These are phyloP conservation scores for Quercus gilva DNA, from an alignment of 306 rosid genomes.

Conservation along the genomic window DNA sequence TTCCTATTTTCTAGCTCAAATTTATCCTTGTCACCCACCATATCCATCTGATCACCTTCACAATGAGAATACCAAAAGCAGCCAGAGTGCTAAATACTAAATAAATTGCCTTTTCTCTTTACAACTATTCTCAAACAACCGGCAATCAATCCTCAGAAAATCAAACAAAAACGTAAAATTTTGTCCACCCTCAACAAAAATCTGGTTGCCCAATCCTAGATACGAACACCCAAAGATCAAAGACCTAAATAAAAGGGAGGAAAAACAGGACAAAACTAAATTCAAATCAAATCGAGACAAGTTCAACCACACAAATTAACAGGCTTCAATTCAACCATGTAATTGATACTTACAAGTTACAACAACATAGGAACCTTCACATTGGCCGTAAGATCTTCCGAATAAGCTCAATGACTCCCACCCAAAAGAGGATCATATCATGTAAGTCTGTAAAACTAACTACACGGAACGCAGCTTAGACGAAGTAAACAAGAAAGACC, in stretches of 20 bases:
- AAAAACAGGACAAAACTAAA: neutral
- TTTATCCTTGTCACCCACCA: constrained; percentile 75
- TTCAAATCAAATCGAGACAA: constrained; percentile 16
- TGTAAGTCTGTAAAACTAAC: constrained; percentile 3
- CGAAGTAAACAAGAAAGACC: constrained; percentile 17
- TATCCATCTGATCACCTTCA: constrained; percentile 45
- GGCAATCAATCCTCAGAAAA: constrained; percentile 18
- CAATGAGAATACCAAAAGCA: constrained; percentile 23
- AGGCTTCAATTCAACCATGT: too few relatives aligned
- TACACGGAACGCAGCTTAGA: constrained; percentile 8
- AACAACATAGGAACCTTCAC: constrained; percentile 20
- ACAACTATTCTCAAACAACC: constrained; percentile 16
- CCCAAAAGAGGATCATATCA: constrained; percentile 13
- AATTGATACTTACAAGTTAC: neutral
- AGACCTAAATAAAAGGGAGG: neutral
- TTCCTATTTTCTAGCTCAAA: constrained; percentile 63
- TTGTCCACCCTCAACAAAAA: constrained; percentile 14
- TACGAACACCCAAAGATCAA: constrained; percentile 6
- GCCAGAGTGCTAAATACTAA: constrained; percentile 27
- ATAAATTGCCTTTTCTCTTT: neutral
- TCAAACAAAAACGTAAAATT: constrained; percentile 17
- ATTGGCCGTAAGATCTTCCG: neutral
- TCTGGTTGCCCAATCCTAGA: constrained; percentile 23
- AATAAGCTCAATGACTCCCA: neutral
- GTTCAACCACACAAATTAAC: too few relatives aligned